Percentiles rank a stretch among this genome's conserved stretches.
phyloP scores from a whole-genome alignment of 345 rosid genomes.

The Dovyalis caffra region DNA sequence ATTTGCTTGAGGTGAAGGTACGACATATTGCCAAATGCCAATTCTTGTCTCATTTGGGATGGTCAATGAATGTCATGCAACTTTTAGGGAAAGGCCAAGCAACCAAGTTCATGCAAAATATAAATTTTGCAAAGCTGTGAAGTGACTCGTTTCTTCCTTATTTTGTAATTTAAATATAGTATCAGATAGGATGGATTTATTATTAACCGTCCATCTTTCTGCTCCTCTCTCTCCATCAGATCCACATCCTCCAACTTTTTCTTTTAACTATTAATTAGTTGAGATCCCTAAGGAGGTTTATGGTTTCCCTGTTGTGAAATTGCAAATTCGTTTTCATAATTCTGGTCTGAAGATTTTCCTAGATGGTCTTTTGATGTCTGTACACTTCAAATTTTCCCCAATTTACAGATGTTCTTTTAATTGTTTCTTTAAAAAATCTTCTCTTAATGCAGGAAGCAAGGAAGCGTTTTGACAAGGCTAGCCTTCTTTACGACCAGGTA shows the following conservation, averaged over 20 bases:
- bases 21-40: neutral
- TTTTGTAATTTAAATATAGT: neutral
- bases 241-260: neutral
- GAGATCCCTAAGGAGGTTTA: neutral
- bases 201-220: neutral
- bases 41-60: neutral
- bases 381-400: neutral
- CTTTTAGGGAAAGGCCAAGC: neutral
- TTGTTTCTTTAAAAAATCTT: conserved; percentile 25
- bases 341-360: neutral
- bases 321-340: neutral
- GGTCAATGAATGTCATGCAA: neutral
- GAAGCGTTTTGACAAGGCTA: conserved; percentile 93
- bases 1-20: conserved; percentile 96
- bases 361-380: neutral
- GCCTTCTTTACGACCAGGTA: conserved; percentile 94
- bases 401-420: neutral
- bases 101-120: neutral
- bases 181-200: neutral
- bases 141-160: neutral
- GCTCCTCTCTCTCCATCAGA: neutral
- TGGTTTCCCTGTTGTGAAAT: neutral
- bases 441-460: conserved; percentile 81
- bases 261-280: neutral
- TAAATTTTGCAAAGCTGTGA: neutral